Conservation (phyloP, 192 early-diverging fungal genomes). For the Backusella psychrophila region DNA sequence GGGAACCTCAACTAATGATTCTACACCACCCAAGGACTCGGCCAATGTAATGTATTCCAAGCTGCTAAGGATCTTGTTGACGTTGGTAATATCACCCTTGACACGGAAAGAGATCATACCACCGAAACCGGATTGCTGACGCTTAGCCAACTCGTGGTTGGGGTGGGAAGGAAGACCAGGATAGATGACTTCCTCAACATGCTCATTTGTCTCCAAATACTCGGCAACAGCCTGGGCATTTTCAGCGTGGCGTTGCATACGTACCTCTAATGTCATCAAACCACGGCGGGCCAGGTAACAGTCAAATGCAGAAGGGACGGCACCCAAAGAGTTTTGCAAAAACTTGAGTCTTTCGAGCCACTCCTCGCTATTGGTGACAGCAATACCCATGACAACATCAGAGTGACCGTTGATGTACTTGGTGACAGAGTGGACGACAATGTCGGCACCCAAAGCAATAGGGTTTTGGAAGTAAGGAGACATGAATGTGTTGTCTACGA, state of each 20-base stretch:
- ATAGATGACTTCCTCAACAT: constrained; percentile 88
- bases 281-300: constrained; percentile 94
- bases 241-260: constrained; percentile 87
- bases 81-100: constrained; percentile 74
- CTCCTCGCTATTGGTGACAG: constrained; percentile 74
- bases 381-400: constrained; percentile 97
- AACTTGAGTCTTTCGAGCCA: constrained; percentile 79
- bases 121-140: constrained; percentile 90
- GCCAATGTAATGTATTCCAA: constrained; percentile 89
- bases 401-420: constrained; percentile 99
- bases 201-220: constrained; percentile 64
- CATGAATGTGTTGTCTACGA: constrained; percentile 89
- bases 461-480: constrained; percentile 90
- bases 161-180: constrained; percentile 89
- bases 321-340: constrained; percentile 97
- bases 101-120: constrained; percentile 97
- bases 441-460: constrained; percentile 89
- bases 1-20: constrained; percentile 92
- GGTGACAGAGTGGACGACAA: constrained; percentile 96
- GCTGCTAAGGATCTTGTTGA: constrained; percentile 80
- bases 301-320: constrained; percentile 95
- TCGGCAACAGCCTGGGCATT: constrained; percentile 87
- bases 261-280: constrained; percentile 92
- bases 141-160: constrained; percentile 88
- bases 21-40: constrained; percentile 96